Conservation (phyloP, 2,329 filamentous ascomycete species). For the Trichoderma polysporum region DNA sequence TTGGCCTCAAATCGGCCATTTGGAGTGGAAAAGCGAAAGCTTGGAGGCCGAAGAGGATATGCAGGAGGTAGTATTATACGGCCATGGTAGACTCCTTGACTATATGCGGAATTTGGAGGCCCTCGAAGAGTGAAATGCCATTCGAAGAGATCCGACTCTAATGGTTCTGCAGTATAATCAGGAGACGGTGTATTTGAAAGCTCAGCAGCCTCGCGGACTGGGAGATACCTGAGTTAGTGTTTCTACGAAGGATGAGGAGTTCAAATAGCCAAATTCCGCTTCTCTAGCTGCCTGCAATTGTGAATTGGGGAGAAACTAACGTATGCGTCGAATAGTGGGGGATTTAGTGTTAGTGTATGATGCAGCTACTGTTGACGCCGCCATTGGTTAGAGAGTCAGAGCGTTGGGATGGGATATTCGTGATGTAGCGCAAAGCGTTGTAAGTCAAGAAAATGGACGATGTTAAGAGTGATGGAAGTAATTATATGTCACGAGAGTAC, state of each 20-base stretch:
- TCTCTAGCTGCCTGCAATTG: not conserved
- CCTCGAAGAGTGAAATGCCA: constrained; percentile 99
- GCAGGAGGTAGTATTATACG: constrained; percentile 86
- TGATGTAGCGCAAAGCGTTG: not conserved
- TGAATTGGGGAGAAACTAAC: constrained; percentile 47
- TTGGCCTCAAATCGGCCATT: constrained; percentile 94
- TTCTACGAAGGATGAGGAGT: not conserved
- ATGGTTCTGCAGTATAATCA: constrained; percentile 81
- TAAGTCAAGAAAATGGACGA: not conserved
- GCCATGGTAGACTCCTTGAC: constrained; percentile 86
- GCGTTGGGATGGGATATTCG: not conserved
- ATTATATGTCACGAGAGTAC: not conserved
- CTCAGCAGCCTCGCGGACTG: constrained; percentile 88
- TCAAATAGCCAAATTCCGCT: not conserved
- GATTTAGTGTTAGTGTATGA: constrained; percentile 68
- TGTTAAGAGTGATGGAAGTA: not conserved
- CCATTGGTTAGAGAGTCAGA: not conserved
- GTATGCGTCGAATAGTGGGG: constrained; percentile 80
- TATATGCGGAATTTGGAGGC: constrained; percentile 77
- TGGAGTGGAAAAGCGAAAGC: constrained; percentile 93
- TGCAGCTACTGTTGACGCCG: constrained; percentile 30
- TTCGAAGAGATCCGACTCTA: constrained; percentile 90
- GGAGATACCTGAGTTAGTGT: constrained; percentile 2
- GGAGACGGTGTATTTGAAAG: constrained; percentile 75
- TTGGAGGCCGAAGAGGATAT: constrained; percentile 88